Evolutionary conservation across 352 stramenopile genomes (phyloP), one percentile per base, ranked within the genome.

Genomic region (Globisporangium carolinianum): DNA sequence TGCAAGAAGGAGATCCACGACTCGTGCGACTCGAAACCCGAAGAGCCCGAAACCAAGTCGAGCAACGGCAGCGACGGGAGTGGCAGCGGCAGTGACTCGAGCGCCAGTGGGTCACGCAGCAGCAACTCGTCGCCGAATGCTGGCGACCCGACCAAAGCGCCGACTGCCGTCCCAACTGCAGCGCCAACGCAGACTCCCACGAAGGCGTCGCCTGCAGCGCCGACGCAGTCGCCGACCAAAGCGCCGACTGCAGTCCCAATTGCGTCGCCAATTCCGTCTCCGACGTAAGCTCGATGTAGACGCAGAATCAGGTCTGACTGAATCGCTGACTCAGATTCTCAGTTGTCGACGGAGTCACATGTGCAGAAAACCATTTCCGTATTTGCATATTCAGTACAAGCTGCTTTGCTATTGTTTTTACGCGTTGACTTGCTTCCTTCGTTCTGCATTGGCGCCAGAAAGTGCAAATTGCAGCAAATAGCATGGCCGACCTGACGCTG

Each of bases 1-100:
- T 76, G 68, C 51, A 66, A 69, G 48, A 49, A 71, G 46, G 56
- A 73, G n/a, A 54, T 72, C 51, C 48, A 67, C 37, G 37, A 57
- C 24, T 36, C 12, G 48, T 62, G 57, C 17, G 57, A 52, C 43
- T 24, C 24, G 10, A 57, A 61, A 24, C 24, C 24, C 24, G 24
- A 24, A 24, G 24, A 24, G 24, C 24, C 24, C 24, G 24, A 24
- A 24, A 24, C 24, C 24, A 24, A 24, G 24, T 24, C 24, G 24
- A 24, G 24, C 47, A 10, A 38, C 50, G 3, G 45, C 47, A 43
- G 37, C 36, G 24, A 41, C 60, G 17, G 24, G 24, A 24, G 41
- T 46, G 56, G 11, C 47, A 46, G 32, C 12, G 57, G 56, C 32
- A 59, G 38, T 50, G 60, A 53, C 41, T 65, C 60, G 2, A 24